Percentiles rank a stretch among this genome's conserved stretches.
Evolutionary conservation across 106 monocot genomes (phyloP).

Genomic region (Hemerocallis citrina): DNA sequence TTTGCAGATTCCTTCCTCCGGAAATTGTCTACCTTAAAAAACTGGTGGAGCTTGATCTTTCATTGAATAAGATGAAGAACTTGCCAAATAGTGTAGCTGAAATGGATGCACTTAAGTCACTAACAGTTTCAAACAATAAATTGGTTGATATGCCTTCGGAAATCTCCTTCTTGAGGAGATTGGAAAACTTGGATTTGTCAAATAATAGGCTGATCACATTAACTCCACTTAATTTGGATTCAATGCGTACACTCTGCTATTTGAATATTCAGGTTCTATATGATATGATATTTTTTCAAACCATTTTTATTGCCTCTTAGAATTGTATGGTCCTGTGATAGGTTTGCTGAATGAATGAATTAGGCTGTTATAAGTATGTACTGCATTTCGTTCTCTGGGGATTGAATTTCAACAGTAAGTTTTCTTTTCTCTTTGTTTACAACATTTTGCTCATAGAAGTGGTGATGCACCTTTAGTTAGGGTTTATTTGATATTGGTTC

Average conservation of each 20-base stretch:
- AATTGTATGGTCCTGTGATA: conserved; percentile 1
- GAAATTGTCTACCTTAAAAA: conserved; percentile 78
- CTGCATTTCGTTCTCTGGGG: too few relatives aligned
- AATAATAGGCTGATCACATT: conserved; percentile 79
- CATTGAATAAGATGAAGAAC: conserved; percentile 90
- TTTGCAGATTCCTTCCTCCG: conserved; percentile 75
- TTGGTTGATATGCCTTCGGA: conserved; percentile 70
- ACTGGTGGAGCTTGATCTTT: conserved; percentile 91
- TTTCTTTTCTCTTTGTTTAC: too few relatives aligned
- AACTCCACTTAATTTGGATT: conserved; percentile 42
- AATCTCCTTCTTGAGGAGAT: conserved; percentile 45
- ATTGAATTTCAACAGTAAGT: too few relatives aligned
- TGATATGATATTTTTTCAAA: neutral
- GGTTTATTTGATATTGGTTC: too few relatives aligned
- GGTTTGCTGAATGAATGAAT: neutral
- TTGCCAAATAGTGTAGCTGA: conserved; percentile 71
- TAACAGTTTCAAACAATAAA: conserved; percentile 84
- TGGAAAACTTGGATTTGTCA: conserved; percentile 84
- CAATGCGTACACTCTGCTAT: conserved; percentile 55
- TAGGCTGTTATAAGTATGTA: too few relatives aligned
- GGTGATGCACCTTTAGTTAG: too few relatives aligned
- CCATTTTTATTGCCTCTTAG: neutral
- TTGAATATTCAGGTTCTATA: conserved; percentile 79
- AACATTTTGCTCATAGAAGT: too few relatives aligned
- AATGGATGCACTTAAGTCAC: conserved; percentile 49